Conservation (phyloP, 352 stramenopile species). For the Globisporangium viniferum region DNA sequence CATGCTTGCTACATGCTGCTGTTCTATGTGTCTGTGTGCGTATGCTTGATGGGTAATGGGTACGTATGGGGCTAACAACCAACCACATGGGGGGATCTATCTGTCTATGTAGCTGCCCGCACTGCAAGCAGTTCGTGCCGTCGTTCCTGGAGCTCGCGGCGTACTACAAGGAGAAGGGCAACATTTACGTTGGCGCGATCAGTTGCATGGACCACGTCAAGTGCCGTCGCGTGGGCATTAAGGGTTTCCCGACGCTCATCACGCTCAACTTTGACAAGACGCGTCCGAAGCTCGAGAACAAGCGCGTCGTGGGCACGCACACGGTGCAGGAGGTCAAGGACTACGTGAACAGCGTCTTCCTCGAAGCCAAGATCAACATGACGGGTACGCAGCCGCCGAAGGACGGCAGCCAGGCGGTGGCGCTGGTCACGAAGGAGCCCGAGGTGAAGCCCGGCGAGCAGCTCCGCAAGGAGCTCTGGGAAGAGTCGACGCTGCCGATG, state of each 20-base stretch:
- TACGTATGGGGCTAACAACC: neutral
- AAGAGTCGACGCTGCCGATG: constrained; percentile 72
- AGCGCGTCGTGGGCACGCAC: constrained; percentile 74
- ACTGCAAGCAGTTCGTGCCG: constrained; percentile 79
- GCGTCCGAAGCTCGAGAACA: constrained; percentile 55
- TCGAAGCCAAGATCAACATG: constrained; percentile 64
- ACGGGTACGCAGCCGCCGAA: constrained; percentile 54
- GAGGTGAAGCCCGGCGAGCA: constrained; percentile 35
- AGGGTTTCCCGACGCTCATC: constrained; percentile 79
- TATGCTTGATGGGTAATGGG: neutral
- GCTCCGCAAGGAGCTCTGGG: constrained; percentile 51
- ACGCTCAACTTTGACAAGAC: constrained; percentile 79
- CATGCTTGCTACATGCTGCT: neutral
- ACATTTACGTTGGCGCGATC: constrained; percentile 70
- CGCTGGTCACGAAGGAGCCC: neutral
- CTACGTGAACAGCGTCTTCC: constrained; percentile 58
- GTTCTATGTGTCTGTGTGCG: neutral
- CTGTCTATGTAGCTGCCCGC: constrained; percentile 52
- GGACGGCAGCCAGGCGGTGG: neutral
- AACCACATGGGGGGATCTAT: neutral
- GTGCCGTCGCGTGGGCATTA: constrained; percentile 73
- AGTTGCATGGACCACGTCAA: constrained; percentile 88
- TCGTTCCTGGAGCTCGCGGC: constrained; percentile 59
- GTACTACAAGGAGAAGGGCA: constrained; percentile 68
- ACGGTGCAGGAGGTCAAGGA: constrained; percentile 76